These are phyloP conservation scores for Penicillium frequentans DNA, from an alignment of 2,329 filamentous ascomycete species.

Conservation along the genomic window DNA sequence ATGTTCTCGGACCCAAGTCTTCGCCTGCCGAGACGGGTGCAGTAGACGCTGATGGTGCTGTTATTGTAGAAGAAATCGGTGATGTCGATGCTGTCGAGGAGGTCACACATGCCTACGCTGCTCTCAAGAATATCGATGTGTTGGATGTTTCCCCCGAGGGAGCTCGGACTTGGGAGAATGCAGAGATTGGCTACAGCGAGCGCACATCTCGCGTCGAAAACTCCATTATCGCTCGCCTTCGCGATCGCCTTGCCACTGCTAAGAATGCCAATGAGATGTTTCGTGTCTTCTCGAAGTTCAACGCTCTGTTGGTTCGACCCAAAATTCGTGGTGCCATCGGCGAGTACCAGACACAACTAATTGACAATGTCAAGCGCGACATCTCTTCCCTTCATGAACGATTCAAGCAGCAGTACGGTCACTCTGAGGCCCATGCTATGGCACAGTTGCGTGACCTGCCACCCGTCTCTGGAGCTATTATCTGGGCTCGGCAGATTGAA, in stretches of 20 bases:
- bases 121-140: conserved; percentile 90
- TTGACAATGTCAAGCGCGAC: conserved; percentile 96
- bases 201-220: conserved; percentile 96
- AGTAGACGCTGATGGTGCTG: conserved; percentile 57
- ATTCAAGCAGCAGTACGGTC: conserved; percentile 98
- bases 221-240: conserved; percentile 91
- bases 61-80: conserved; percentile 89
- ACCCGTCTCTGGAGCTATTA: conserved; percentile 93
- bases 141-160: conserved; percentile 89
- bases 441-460: conserved; percentile 93
- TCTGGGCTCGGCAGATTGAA: conserved; percentile 97
- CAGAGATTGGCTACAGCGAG: conserved; percentile 95
- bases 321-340: conserved; percentile 98
- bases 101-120: conserved; percentile 90
- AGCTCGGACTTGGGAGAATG: conserved; percentile 87
- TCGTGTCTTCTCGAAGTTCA: conserved; percentile 99
- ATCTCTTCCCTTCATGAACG: conserved; percentile 91
- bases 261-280: conserved; percentile 99
- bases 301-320: conserved; percentile 95
- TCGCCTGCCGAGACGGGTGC: conserved; percentile 51
- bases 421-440: conserved; percentile 98
- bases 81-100: conserved; percentile 97
- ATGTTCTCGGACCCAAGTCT: conserved; percentile 81
- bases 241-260: conserved; percentile 89
- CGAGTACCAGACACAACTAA: conserved; percentile 96